phyloP scores from a whole-genome alignment of 2,329 filamentous ascomycete species.

The Tolypocladium pustulatum region DNA sequence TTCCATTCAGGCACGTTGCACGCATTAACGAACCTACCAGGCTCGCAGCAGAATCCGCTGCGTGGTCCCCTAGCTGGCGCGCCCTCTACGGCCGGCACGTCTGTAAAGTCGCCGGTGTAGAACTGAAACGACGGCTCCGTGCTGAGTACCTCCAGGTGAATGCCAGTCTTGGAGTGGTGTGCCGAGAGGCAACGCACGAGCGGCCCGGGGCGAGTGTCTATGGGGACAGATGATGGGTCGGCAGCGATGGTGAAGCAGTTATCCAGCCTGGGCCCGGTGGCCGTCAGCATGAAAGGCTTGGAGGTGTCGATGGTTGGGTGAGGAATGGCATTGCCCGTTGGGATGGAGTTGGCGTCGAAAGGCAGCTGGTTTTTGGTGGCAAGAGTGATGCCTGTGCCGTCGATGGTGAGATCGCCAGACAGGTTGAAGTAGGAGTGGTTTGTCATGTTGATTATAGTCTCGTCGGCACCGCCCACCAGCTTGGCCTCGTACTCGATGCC shows the following conservation, averaged over 20 bases:
- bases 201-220: slow-evolving; percentile 54
- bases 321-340: slow-evolving; percentile 53
- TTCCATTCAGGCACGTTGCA: slow-evolving; percentile 74
- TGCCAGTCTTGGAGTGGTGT: slow-evolving; percentile 59
- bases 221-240: slow-evolving; percentile 45
- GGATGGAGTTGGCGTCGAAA: slow-evolving; percentile 64
- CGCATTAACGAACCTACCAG: slow-evolving; percentile 83
- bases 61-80: slow-evolving; percentile 54
- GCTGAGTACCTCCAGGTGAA: slow-evolving; percentile 79
- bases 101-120: slow-evolving; percentile 80
- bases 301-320: slow-evolving; percentile 57
- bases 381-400: slow-evolving; percentile 57
- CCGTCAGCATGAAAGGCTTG: slow-evolving; percentile 61
- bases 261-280: slow-evolving; percentile 66
- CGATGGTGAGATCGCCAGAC: slow-evolving; percentile 38
- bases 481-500: slow-evolving; percentile 86
- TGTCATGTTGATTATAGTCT: slow-evolving; percentile 86
- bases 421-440: slow-evolving; percentile 84
- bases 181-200: slow-evolving; percentile 61
- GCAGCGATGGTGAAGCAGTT: slow-evolving; percentile 78
- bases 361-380: slow-evolving; percentile 57
- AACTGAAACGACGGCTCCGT: slow-evolving; percentile 97
- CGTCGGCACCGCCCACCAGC: slow-evolving; percentile 67
- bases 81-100: slow-evolving; percentile 58
- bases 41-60: slow-evolving; percentile 85